Base-by-base conservation (phyloP, 2,329 filamentous ascomycete genomes). In the Xylogone sp. region DNA sequence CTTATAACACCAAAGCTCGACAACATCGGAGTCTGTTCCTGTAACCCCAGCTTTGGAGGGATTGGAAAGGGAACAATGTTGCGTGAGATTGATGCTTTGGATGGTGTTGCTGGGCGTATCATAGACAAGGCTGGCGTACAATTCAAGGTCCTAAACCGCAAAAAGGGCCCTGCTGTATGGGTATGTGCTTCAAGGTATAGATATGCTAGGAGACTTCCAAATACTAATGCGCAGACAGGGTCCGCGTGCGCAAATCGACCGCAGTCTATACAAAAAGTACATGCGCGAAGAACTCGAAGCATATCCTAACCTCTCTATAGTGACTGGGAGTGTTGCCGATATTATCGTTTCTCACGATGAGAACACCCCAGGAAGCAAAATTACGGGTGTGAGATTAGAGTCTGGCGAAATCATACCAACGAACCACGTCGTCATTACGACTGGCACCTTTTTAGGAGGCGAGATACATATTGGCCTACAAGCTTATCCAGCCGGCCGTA, bases 1-100 rank as follows among this genome's bases (percentile, higher is more conserved):
- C 81, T 99, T 59, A 78, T 99, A 46, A 99, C 94, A 1, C 94
- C 93, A 2, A 90, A 88, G 54, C 70, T 90, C 52, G 86, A 92
- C 53, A 96, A 97, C 62, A 84, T 97, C 19, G 93, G 93, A 50
- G 90, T 94, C 24, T 97, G 93, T 73, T 97, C 92, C 31, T 97
- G 93, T 73, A 97, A 97, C 68, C 93, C 93, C 1, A 96, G 90
- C 57, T 96, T 99, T 65, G 94, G 94, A 39, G 94, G 94, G n/a
- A 97, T 99, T 61, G 94, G 94, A 43, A 99, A 99, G 68, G 94
- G 94, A 16, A 97, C 90, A 9, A 97, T 99, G 75, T 76, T 99
- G 47, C 86, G 93, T 42, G 94, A 99, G 70, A 86, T 99, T 27
- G 94, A 99, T 73, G 94, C 94, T 0, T 77, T 99, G 53, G 94